Percentiles rank a stretch among this genome's conserved stretches.
Evolutionary conservation across 169 alveolate species (phyloP).

Genomic region (Plasmodium malariae): DNA sequence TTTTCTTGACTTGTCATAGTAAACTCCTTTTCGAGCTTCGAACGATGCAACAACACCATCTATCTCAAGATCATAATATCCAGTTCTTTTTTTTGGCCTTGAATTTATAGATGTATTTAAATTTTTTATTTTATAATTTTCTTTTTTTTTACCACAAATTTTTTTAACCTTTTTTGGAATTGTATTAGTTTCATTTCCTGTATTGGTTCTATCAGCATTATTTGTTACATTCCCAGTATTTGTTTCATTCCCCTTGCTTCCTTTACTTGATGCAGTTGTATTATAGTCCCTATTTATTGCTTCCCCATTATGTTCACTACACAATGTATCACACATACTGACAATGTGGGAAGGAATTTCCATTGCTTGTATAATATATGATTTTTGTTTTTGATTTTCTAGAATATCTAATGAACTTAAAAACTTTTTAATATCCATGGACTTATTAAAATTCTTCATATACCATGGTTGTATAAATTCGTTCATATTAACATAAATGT

Average conservation of each 20-base stretch:
- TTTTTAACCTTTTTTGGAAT: constrained; percentile 1
- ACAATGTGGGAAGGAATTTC: constrained; percentile 54
- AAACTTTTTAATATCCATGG: constrained; percentile 63
- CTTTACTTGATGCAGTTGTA: neutral
- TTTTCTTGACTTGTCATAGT: constrained; percentile 69
- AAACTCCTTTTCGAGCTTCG: constrained; percentile 75
- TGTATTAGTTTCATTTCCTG: neutral
- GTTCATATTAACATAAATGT: constrained; percentile 46
- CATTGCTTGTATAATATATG: constrained; percentile 60
- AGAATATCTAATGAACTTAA: constrained; percentile 59
- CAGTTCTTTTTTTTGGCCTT: constrained; percentile 61
- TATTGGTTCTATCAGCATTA: too few species aligned
- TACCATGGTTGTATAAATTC: constrained; percentile 55
- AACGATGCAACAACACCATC: constrained; percentile 74
- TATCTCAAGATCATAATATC: constrained; percentile 63
- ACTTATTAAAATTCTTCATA: constrained; percentile 35
- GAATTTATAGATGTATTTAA: constrained; percentile 18
- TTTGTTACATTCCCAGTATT: too few species aligned
- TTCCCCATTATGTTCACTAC: neutral
- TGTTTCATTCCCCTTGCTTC: neutral
- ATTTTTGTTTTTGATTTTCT: constrained; percentile 49
- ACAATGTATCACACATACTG: constrained; percentile 10
- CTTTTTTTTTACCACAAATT: constrained; percentile 9
- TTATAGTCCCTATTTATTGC: neutral
- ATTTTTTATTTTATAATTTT: constrained; percentile 28